phyloP scores from a whole-genome alignment of 352 stramenopile genomes.

The Phytophthora citricola region DNA sequence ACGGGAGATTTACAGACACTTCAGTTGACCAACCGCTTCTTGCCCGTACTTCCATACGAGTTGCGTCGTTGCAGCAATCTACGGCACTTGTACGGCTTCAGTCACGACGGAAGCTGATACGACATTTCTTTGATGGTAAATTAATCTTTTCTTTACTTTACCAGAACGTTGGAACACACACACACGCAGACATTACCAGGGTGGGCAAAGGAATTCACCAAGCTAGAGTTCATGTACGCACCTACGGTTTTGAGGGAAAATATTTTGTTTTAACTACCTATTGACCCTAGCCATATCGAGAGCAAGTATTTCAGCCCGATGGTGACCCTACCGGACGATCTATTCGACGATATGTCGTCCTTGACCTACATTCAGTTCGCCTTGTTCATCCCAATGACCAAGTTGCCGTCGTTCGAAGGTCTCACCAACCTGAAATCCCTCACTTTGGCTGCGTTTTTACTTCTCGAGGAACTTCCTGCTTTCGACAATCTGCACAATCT shows the following conservation, averaged over 20 bases:
- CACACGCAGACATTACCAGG: conserved; percentile 15
- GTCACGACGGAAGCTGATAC: neutral
- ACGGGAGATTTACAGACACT: conserved; percentile 7
- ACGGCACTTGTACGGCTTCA: neutral
- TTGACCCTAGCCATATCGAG: conserved; percentile 23
- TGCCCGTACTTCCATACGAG: neutral
- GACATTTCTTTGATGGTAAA: neutral
- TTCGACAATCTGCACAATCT: conserved; percentile 27
- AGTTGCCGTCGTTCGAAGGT: conserved; percentile 26
- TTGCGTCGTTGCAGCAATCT: neutral
- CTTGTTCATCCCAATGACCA: conserved; percentile 3
- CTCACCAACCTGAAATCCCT: conserved; percentile 36
- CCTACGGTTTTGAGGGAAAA: too few species aligned
- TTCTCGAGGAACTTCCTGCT: conserved; percentile 16
- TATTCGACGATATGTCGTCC: conserved; percentile 37
- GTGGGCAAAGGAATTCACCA: conserved; percentile 35
- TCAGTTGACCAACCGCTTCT: neutral
- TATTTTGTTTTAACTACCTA: neutral
- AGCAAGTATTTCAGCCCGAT: conserved; percentile 2
- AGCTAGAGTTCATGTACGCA: conserved; percentile 41
- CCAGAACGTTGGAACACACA: conserved; percentile 21
- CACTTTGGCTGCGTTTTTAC: conserved; percentile 18
- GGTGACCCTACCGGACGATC: conserved; percentile 14
- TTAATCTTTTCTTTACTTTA: neutral
- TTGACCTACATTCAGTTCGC: conserved; percentile 40